Conservation (phyloP, 1,139 yeast species). For the Kazachstania sp. region DNA sequence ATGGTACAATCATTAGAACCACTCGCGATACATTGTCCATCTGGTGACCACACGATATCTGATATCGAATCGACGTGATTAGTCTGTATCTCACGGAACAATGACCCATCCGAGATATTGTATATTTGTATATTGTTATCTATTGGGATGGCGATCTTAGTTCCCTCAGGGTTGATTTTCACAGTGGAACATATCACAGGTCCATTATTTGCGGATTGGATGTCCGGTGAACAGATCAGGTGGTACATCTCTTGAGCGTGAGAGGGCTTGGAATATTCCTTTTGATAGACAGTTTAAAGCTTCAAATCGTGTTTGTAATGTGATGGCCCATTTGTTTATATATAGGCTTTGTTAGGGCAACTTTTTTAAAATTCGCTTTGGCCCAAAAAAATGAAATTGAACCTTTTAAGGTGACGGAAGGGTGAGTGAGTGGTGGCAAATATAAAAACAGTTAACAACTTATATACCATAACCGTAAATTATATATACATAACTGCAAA, state of each 20-base stretch:
- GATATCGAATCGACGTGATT: conserved; percentile 26
- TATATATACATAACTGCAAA: not conserved
- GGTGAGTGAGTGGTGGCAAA: not conserved
- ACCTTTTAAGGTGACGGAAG: too few species aligned
- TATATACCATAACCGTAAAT: not conserved
- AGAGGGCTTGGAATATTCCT: too few species aligned
- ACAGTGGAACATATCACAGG: conserved; percentile 34
- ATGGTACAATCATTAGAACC: conserved; percentile 83
- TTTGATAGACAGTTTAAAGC: too few species aligned
- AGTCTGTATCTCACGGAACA: conserved; percentile 27
- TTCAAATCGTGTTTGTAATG: too few species aligned
- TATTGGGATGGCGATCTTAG: conserved; percentile 48
- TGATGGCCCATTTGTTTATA: too few species aligned
- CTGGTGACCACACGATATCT: conserved; percentile 54
- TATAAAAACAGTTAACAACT: not conserved
- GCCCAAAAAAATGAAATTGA: too few species aligned
- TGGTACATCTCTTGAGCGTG: not conserved
- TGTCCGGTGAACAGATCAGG: not conserved
- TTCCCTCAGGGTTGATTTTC: conserved; percentile 61
- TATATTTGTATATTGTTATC: conserved; percentile 41
- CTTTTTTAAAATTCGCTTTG: too few species aligned
- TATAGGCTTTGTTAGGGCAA: too few species aligned
- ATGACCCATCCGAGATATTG: conserved; percentile 30
- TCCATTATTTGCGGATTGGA: not conserved
- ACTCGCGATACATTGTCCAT: conserved; percentile 65